Conservation (phyloP, 1,139 yeast genomes). For the Cylindricascospora bacillispora region DNA sequence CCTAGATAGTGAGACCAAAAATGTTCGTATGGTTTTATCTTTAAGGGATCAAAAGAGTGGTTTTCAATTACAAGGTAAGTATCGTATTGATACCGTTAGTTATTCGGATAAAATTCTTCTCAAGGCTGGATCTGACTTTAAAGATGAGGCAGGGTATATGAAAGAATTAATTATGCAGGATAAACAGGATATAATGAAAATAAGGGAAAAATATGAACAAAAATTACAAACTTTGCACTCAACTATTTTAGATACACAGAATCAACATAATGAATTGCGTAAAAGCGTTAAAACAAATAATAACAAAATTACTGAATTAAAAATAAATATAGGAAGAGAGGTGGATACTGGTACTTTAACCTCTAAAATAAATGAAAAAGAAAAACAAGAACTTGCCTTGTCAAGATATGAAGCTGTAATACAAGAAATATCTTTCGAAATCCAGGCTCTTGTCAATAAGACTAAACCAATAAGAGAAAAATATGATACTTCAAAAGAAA, state of each 20-base stretch:
- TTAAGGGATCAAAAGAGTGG: constrained; percentile 35
- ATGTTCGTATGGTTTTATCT: constrained; percentile 38
- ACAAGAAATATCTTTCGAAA: constrained; percentile 17
- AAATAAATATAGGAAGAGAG: constrained; percentile 22
- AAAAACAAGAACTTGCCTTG: constrained; percentile 19
- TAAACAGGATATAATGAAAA: constrained; percentile 12
- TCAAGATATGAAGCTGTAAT: constrained; percentile 19
- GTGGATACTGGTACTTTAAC: constrained; percentile 31
- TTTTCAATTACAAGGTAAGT: constrained; percentile 33
- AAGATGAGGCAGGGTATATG: constrained; percentile 16
- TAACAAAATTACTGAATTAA: constrained; percentile 12
- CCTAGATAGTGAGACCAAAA: constrained; percentile 26
- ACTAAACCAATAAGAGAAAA: constrained; percentile 15
- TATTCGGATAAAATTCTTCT: constrained; percentile 22
- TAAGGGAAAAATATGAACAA: constrained; percentile 9
- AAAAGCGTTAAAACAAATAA: constrained; percentile 7
- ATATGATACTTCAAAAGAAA: constrained; percentile 12
- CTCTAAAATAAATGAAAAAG: constrained; percentile 24
- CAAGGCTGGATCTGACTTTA: constrained; percentile 16
- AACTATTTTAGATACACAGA: not conserved
- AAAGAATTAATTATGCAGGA: constrained; percentile 18
- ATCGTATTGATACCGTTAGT: constrained; percentile 48
- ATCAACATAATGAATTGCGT: constrained; percentile 4
- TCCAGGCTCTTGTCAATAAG: constrained; percentile 13
- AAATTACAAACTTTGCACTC: constrained; percentile 5